Evolutionary conservation across 1,284 basidiomycete species (phyloP).

Genomic region (Blastosporella zonata): DNA sequence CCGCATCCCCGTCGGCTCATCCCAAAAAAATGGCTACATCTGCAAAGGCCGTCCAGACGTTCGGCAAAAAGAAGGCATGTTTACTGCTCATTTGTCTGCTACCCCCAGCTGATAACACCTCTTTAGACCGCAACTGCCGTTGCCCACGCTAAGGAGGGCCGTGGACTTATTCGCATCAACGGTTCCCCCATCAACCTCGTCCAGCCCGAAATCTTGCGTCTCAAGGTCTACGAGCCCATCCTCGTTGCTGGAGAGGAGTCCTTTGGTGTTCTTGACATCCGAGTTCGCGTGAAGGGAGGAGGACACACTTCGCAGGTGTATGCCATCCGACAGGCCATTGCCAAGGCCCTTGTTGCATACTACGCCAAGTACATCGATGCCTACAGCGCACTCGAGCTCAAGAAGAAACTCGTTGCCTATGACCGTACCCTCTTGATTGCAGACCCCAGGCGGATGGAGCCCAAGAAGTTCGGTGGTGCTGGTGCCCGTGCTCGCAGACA

Average conservation of each 20-base stretch:
- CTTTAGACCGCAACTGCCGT: conserved; percentile 92
- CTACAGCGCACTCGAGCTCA: conserved; percentile 92
- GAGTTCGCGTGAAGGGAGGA: conserved; percentile 98
- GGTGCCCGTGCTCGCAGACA: conserved; percentile 96
- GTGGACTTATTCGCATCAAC: conserved; percentile 96
- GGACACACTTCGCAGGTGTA: conserved; percentile 99
- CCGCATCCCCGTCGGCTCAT: conserved; percentile 9
- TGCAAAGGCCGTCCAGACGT: conserved; percentile 90
- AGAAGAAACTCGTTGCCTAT: conserved; percentile 95
- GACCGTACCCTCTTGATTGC: conserved; percentile 95
- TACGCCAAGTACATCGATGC: conserved; percentile 99
- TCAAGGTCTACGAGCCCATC: conserved; percentile 98
- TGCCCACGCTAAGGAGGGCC: conserved; percentile 94
- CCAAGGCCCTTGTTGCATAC: conserved; percentile 97
- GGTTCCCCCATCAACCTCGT: conserved; percentile 95
- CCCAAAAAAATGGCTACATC: conserved; percentile 65
- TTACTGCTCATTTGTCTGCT: not conserved
- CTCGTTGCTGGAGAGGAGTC: conserved; percentile 87
- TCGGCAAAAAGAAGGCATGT: conserved; percentile 96
- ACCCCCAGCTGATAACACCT: conserved; percentile 8
- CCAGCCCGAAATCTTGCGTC: conserved; percentile 91
- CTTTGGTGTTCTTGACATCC: conserved; percentile 88
- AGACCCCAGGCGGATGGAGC: conserved; percentile 98
- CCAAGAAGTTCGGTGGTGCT: conserved; percentile 98
- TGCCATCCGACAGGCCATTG: conserved; percentile 98